Conservation (phyloP, 2,329 filamentous ascomycete species). For the Hypoxylon sp. region DNA sequence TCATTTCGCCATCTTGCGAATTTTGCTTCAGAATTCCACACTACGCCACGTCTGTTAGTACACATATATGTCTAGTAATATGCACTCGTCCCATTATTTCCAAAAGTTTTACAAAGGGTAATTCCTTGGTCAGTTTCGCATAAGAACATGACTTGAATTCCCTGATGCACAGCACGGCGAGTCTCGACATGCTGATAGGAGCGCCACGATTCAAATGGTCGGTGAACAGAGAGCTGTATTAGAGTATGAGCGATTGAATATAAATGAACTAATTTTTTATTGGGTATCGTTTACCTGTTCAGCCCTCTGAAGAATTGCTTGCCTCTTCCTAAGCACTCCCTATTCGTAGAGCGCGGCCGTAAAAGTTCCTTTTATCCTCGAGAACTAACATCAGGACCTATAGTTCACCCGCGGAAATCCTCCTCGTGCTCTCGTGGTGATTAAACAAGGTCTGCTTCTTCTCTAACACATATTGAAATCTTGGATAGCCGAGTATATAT, state of each 20-base stretch:
- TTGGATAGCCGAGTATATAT: too few species aligned
- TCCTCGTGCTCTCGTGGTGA: too few species aligned
- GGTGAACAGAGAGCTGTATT: conserved; percentile 34
- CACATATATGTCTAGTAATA: not conserved
- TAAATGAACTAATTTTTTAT: conserved; percentile 32
- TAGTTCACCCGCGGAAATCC: too few species aligned
- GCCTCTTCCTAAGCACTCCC: conserved; percentile 3
- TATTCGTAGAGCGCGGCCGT: too few species aligned
- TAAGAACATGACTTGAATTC: not conserved
- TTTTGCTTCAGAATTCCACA: too few species aligned
- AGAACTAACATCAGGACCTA: too few species aligned
- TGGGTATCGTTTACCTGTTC: conserved; percentile 43
- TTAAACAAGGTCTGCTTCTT: not conserved
- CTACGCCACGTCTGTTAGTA: not conserved
- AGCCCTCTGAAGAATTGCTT: conserved; percentile 12
- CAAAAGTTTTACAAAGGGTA: not conserved
- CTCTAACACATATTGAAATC: too few species aligned
- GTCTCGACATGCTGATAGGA: conserved; percentile 18
- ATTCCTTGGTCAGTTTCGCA: not conserved
- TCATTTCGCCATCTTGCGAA: too few species aligned
- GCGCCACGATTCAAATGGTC: conserved; percentile 1
- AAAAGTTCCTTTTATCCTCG: too few species aligned
- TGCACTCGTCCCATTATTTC: not conserved
- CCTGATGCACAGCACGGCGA: conserved; percentile 2
- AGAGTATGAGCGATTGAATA: conserved; percentile 42